Conservation (phyloP, 305 asterid species). For the Andrographis paniculata region DNA sequence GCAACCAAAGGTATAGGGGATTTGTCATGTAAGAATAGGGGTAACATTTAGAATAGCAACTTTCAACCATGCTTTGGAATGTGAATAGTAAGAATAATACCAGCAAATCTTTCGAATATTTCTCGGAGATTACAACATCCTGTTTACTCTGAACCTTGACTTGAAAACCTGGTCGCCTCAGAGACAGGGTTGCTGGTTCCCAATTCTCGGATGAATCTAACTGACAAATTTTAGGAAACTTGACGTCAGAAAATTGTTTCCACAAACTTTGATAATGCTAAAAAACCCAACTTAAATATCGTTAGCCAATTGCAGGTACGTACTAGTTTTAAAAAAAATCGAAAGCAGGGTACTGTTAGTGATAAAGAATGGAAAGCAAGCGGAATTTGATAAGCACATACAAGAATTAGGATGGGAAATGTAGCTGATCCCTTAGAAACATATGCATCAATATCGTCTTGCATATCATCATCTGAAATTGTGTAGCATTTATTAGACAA, state of each 20-base stretch:
- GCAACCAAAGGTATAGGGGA: not conserved
- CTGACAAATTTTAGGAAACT: constrained; percentile 34
- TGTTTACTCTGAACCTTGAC: constrained; percentile 61
- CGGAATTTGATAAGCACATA: constrained; percentile 22
- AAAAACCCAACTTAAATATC: not conserved
- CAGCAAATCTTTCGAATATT: constrained; percentile 65
- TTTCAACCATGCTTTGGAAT: not conserved
- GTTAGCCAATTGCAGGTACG: too few relatives aligned
- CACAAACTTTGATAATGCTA: not conserved
- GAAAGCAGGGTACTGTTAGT: too few relatives aligned
- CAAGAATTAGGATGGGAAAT: constrained; percentile 64
- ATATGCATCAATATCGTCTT: constrained; percentile 69
- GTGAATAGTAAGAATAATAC: constrained; percentile 37
- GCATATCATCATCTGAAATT: constrained; percentile 83
- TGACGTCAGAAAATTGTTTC: constrained; percentile 7
- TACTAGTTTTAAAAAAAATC: too few relatives aligned
- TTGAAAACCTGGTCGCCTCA: constrained; percentile 65
- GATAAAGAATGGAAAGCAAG: too few relatives aligned
- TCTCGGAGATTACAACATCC: constrained; percentile 55
- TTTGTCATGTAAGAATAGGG: not conserved
- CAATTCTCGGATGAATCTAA: constrained; percentile 74
- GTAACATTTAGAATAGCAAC: not conserved
- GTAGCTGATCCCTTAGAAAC: constrained; percentile 62
- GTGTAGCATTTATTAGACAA: constrained; percentile 2
- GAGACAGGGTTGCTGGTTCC: constrained; percentile 60